A percentile compares a stretch with the other conserved stretches of the same genome.
phyloP scores from a whole-genome alignment of 2,329 filamentous ascomycete species.

The Beauveria rudraprayagi region DNA sequence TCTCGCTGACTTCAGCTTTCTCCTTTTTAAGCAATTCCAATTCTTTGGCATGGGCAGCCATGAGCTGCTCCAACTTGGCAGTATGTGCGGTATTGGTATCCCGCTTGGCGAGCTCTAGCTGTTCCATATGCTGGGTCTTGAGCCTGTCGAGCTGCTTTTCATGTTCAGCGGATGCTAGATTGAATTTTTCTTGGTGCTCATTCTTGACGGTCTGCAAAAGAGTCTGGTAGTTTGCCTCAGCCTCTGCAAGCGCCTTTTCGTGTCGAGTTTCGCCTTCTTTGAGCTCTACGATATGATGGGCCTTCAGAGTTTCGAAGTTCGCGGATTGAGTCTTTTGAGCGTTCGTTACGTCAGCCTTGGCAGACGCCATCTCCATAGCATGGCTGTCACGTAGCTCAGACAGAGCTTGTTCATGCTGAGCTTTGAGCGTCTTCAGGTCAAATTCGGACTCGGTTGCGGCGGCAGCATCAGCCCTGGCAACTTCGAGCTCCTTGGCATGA shows the following conservation, averaged over 20 bases:
- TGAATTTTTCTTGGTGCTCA: slow-evolving; percentile 23
- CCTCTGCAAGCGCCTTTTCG: slow-evolving; percentile 38
- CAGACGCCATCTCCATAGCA: slow-evolving; percentile 31
- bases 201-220: slow-evolving; percentile 27
- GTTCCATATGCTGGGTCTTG: not conserved
- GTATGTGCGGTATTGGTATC: not conserved
- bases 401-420: slow-evolving; percentile 45
- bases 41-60: slow-evolving; percentile 21
- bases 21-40: slow-evolving; percentile 20
- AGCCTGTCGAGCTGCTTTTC: slow-evolving; percentile 1
- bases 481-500: slow-evolving; percentile 33
- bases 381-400: slow-evolving; percentile 33
- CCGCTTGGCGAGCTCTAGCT: not conserved
- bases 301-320: not conserved
- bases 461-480: slow-evolving; percentile 26
- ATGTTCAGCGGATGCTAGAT: not conserved
- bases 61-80: not conserved
- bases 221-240: slow-evolving; percentile 23
- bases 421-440: slow-evolving; percentile 19
- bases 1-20: slow-evolving; percentile 25
- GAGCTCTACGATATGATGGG: not conserved
- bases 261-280: slow-evolving; percentile 30
- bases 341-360: slow-evolving; percentile 26
- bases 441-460: not conserved
- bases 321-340: not conserved